Evolutionary conservation across 306 rosid species (phyloP).

Genomic region (Chamaecrista fasciculata): DNA sequence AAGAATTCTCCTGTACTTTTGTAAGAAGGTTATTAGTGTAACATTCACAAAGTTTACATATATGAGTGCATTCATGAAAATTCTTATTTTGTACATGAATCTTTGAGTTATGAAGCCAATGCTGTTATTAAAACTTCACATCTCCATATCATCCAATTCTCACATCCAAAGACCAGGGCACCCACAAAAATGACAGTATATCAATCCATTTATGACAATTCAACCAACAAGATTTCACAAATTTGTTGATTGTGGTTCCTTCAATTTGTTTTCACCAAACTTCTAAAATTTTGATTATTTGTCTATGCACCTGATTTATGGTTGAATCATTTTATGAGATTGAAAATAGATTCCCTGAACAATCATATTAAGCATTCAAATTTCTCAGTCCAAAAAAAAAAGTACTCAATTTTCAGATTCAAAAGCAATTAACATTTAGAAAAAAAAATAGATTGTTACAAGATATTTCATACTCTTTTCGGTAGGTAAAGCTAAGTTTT

Average conservation of each 20-base stretch:
- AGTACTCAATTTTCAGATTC: not conserved
- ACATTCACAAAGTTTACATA: constrained; percentile 2
- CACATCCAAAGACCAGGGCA: not conserved
- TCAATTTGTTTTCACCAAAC: not conserved
- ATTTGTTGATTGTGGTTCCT: constrained; percentile 1
- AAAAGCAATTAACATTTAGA: not conserved
- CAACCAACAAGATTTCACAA: constrained; percentile 9
- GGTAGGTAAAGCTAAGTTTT: not conserved
- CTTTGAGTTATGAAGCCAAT: too few relatives aligned
- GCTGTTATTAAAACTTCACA: constrained; percentile 16
- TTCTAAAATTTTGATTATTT: not conserved
- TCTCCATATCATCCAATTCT: constrained; percentile 6
- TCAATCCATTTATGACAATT: not conserved
- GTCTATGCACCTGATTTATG: not conserved
- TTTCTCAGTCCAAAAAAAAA: too few relatives aligned
- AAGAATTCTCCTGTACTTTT: constrained; percentile 82
- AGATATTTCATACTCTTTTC: not conserved
- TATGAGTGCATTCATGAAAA: not conserved
- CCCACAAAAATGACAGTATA: not conserved
- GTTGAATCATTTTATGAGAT: not conserved
- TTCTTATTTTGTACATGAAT: constrained; percentile 1
- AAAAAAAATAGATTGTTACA: too few relatives aligned
- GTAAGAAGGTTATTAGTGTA: constrained; percentile 8
- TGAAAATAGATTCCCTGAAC: not conserved
- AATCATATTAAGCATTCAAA: not conserved